phyloP scores from a whole-genome alignment of 345 rosid species.

The Populus pruinosa region DNA sequence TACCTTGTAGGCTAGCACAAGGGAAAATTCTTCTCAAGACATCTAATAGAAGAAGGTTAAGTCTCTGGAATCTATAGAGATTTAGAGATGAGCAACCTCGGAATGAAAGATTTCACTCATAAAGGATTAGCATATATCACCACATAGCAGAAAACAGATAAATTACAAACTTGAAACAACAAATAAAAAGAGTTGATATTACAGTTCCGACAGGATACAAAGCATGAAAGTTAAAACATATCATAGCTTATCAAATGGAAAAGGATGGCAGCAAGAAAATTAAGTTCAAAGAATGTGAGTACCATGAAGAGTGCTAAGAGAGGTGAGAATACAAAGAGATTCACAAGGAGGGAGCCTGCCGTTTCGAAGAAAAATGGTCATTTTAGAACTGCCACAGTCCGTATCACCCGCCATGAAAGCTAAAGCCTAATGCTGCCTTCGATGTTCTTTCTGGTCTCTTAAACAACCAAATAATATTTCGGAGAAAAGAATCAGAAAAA shows the following conservation, averaged over 20 bases:
- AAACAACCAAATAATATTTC: background rate
- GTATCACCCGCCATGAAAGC: slow-evolving; percentile 27
- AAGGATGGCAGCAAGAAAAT: background rate
- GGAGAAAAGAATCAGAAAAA: background rate
- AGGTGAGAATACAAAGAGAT: slow-evolving; percentile 37
- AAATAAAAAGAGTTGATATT: background rate
- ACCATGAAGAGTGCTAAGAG: slow-evolving; percentile 38
- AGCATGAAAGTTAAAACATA: background rate
- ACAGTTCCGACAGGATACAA: background rate
- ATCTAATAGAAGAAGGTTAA: no score
- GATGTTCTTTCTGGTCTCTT: background rate
- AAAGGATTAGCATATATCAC: no score
- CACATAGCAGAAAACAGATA: no score
- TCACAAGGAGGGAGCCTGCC: slow-evolving; percentile 27
- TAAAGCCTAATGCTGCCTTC: background rate
- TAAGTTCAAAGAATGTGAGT: background rate
- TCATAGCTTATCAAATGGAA: background rate
- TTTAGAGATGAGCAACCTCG: no score
- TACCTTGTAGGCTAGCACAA: no score
- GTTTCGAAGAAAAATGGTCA: slow-evolving; percentile 26
- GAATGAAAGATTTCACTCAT: no score
- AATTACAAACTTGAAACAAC: no score
- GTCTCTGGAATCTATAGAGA: no score
- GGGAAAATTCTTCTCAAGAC: no score
- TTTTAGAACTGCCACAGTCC: slow-evolving; percentile 21